A percentile compares a stretch with the other conserved stretches of the same genome.
phyloP scores from a whole-genome alignment of 78 protist species.

The Dictyostelium firmibasis region DNA sequence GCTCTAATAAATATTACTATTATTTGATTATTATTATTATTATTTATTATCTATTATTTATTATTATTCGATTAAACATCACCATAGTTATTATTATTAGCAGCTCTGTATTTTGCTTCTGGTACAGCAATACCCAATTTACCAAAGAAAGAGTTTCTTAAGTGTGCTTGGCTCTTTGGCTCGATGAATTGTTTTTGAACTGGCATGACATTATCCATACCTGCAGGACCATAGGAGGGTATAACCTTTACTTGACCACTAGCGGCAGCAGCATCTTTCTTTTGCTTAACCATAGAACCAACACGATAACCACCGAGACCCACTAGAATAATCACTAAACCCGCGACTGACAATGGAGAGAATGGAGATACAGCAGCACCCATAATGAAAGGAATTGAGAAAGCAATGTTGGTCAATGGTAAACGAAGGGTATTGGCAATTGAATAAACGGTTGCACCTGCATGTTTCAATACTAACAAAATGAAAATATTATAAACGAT shows the following conservation, averaged over 20 bases:
- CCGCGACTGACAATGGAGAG: slow-evolving; percentile 28
- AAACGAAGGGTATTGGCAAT: slow-evolving; percentile 56
- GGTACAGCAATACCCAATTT: slow-evolving; percentile 34
- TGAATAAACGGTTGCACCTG: slow-evolving; percentile 73
- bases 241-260: not conserved
- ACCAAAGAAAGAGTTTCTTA: slow-evolving; percentile 64
- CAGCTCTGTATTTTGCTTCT: not conserved
- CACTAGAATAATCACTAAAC: slow-evolving; percentile 14
- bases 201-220: not conserved
- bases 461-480: slow-evolving; percentile 49
- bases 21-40: too few species aligned
- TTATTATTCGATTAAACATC: too few species aligned
- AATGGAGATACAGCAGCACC: not conserved
- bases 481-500: slow-evolving; percentile 46
- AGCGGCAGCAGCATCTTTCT: not conserved
- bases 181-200: too few species aligned
- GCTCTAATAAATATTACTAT: too few species aligned
- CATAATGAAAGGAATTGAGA: slow-evolving; percentile 10
- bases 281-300: slow-evolving; percentile 35
- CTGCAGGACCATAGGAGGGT: not conserved
- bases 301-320: slow-evolving; percentile 43
- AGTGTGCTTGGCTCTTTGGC: slow-evolving; percentile 21
- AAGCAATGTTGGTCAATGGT: slow-evolving; percentile 51
- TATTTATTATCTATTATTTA: too few species aligned
- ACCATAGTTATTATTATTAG: too few species aligned